These are phyloP conservation scores for Crithidia thermophila DNA, from an alignment of 208 protist genomes.

Conservation along the genomic window DNA sequence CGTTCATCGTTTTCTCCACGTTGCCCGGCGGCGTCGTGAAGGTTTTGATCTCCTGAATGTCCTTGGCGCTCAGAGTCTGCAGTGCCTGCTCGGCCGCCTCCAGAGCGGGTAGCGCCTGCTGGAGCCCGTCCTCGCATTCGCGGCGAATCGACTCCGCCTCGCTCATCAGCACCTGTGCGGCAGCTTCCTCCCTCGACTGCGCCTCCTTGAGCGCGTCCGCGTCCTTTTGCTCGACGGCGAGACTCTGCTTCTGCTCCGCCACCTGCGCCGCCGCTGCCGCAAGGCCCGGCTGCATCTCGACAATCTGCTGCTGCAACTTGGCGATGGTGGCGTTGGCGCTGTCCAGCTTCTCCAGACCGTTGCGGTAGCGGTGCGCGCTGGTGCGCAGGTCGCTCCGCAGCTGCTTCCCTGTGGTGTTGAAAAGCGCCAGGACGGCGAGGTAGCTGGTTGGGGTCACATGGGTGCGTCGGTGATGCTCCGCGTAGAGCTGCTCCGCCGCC, in stretches of 20 bases:
- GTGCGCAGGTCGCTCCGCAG: slow-evolving; percentile 56
- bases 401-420: slow-evolving; percentile 79
- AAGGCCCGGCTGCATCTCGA: slow-evolving; percentile 94
- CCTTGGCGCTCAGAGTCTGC: slow-evolving; percentile 90
- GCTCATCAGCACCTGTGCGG: slow-evolving; percentile 74
- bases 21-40: slow-evolving; percentile 90
- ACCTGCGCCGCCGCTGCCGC: slow-evolving; percentile 87
- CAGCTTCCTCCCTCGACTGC: slow-evolving; percentile 82
- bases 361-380: slow-evolving; percentile 75
- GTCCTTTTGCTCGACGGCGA: slow-evolving; percentile 85
- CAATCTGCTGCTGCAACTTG: slow-evolving; percentile 95
- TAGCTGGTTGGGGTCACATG: slow-evolving; percentile 97
- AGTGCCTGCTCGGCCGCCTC: slow-evolving; percentile 91
- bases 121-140: slow-evolving; percentile 94
- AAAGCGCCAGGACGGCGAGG: slow-evolving; percentile 92
- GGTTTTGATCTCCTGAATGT: slow-evolving; percentile 94
- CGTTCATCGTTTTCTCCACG: slow-evolving; percentile 93
- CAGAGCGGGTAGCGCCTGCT: slow-evolving; percentile 93
- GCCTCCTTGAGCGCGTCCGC: slow-evolving; percentile 84
- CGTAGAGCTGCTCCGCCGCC: slow-evolving; percentile 81
- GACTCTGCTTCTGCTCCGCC: slow-evolving; percentile 85
- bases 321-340: slow-evolving; percentile 93
- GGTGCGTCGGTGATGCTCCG: slow-evolving; percentile 88
- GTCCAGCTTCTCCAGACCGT: slow-evolving; percentile 93
- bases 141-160: slow-evolving; percentile 86